These are phyloP conservation scores for Obelidium mucronatum DNA, from an alignment of 192 early-diverging fungal species.

Conservation along the genomic window DNA sequence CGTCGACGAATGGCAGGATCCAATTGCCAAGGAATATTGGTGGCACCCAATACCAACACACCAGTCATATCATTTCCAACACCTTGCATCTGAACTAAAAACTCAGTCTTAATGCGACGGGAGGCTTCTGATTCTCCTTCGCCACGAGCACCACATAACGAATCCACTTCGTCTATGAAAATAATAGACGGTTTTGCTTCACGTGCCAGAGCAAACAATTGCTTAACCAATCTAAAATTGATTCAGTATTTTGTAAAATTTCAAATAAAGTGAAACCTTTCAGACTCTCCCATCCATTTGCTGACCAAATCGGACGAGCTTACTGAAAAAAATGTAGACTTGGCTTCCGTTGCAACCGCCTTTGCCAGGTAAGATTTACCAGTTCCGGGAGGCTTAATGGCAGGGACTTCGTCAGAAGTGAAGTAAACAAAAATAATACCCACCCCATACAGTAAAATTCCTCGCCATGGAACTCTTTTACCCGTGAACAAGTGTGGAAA, in stretches of 20 bases:
- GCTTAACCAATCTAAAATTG: conserved; percentile 80
- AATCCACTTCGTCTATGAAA: conserved; percentile 99
- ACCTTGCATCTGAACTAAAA: conserved; percentile 99
- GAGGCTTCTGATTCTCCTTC: conserved; percentile 97
- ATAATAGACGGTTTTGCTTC: conserved; percentile 95
- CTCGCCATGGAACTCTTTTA: conserved; percentile 95
- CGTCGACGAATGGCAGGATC: conserved; percentile 92
- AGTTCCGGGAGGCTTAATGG: conserved; percentile 84
- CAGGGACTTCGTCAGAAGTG: conserved; percentile 2
- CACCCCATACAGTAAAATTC: conserved; percentile 93
- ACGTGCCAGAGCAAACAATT: conserved; percentile 92
- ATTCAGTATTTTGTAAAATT: background rate
- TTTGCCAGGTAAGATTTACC: conserved; percentile 98
- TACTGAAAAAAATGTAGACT: conserved; percentile 95
- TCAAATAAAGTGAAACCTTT: conserved; percentile 60
- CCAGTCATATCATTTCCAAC: conserved; percentile 95
- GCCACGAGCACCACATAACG: conserved; percentile 92
- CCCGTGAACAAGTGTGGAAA: conserved; percentile 97
- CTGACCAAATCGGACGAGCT: conserved; percentile 98
- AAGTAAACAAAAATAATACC: background rate
- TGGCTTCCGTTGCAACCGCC: conserved; percentile 97
- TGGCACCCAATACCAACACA: conserved; percentile 95
- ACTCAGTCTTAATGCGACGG: conserved; percentile 96
- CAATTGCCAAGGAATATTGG: conserved; percentile 97
- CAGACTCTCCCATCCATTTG: conserved; percentile 99